These are phyloP conservation scores for Stenogyne calaminthoides DNA, from an alignment of 305 asterid genomes.

Conservation along the genomic window DNA sequence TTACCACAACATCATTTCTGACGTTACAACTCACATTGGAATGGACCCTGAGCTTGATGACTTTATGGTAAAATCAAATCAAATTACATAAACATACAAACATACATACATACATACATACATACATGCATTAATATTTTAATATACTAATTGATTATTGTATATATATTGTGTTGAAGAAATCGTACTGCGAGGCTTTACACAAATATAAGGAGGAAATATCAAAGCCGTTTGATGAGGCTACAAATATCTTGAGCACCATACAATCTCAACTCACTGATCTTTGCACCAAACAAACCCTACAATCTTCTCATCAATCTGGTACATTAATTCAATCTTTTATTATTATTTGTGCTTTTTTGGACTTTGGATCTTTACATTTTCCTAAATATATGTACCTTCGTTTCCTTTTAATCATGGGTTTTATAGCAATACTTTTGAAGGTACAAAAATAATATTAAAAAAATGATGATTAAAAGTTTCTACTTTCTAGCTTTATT, in stretches of 20 bases:
- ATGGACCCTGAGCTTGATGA: slow-evolving; percentile 78
- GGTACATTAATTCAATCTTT: slow-evolving; percentile 13
- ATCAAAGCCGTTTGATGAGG: slow-evolving; percentile 81
- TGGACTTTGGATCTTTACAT: neutral
- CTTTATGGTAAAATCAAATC: slow-evolving; percentile 58
- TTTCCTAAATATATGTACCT: neutral
- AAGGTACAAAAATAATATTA: neutral
- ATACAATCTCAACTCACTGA: slow-evolving; percentile 62
- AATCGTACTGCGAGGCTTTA: slow-evolving; percentile 67
- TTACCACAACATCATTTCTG: slow-evolving; percentile 20
- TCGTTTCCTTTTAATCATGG: neutral
- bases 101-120: neutral
- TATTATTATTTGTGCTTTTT: too few relatives aligned
- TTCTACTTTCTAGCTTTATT: neutral
- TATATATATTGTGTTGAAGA: slow-evolving; percentile 35
- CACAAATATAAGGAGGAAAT: slow-evolving; percentile 65
- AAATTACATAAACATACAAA: neutral
- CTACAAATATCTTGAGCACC: slow-evolving; percentile 65
- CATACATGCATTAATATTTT: too few relatives aligned
- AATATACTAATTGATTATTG: too few relatives aligned
- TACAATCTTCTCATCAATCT: slow-evolving; percentile 33
- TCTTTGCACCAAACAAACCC: slow-evolving; percentile 65
- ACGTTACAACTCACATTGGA: slow-evolving; percentile 41
- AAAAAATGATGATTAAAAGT: too few relatives aligned
- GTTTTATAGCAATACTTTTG: neutral